Conservation (phyloP, 805 yeast species). For the Yamadazyma sp. region DNA sequence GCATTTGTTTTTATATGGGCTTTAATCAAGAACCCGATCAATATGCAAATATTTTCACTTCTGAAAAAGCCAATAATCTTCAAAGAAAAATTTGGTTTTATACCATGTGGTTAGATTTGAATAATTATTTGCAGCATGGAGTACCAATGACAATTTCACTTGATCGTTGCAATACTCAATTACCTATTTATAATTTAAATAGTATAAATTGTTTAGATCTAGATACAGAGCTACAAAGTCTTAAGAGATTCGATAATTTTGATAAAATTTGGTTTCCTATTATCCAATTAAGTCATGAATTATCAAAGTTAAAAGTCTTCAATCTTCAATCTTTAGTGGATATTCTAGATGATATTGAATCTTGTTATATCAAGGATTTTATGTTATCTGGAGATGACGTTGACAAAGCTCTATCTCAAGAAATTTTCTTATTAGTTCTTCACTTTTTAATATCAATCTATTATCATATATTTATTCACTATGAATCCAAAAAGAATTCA, state of each 20-base stretch:
- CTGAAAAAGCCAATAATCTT: conserved; percentile 2
- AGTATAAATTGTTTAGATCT: conserved; percentile 3
- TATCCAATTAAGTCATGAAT: background rate
- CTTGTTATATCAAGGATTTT: background rate
- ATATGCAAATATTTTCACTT: background rate
- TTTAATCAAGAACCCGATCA: conserved; percentile 5
- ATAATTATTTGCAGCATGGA: background rate
- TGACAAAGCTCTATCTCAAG: background rate
- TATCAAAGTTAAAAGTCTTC: background rate
- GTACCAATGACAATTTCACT: background rate
- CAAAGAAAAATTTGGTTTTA: conserved; percentile 8
- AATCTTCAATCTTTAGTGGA: background rate
- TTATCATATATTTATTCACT: background rate
- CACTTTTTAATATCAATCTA: conserved; percentile 3
- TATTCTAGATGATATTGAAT: conserved; percentile 1
- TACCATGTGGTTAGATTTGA: conserved; percentile 2
- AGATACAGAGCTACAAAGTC: background rate
- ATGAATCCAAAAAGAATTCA: background rate
- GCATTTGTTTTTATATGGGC: conserved; percentile 1
- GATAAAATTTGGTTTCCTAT: conserved; percentile 2
- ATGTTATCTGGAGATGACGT: background rate
- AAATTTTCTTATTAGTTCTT: background rate
- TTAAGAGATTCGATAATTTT: conserved; percentile 1
- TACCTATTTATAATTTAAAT: conserved; percentile 1
- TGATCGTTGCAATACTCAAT: background rate